Base-by-base conservation (phyloP, 1,284 basidiomycete species). In the Earliella scabrosa region DNA sequence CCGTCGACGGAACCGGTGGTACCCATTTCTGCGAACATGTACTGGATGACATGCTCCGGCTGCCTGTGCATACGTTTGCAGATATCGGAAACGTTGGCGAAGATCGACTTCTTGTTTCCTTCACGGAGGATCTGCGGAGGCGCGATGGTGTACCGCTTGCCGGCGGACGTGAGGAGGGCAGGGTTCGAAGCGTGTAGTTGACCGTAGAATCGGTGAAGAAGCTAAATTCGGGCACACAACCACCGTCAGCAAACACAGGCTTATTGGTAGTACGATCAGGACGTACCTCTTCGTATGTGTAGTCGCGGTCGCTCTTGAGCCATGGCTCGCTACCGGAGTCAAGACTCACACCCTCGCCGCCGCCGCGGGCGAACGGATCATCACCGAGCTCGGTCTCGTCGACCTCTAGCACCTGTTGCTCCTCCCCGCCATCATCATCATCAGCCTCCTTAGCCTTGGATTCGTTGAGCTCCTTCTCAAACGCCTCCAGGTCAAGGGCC, bases 1-100 rank as follows among this genome's bases (percentile, higher is more conserved):
- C 95, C 97, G 68, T 98, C 97, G 47, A 98, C 92, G 47, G 91
- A 94, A 57, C 97, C 97, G 44, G 92, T 96, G 13, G 97, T 99
- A 79, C 97, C 97, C 89, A 99, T 88, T 79, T 99, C 97, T 51
- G 97, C 88, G 74, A 98, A 98, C 65, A 99, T 80, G 82, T 94
- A 99, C 74, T 94, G 90, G 64, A 98, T 98, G 67, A 98, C 95
- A 71, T 99, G 97, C 76, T 99, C 97, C n/a, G 97, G 95, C 77
- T 95, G 92, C 73, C 97, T 85, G 79, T 98, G 97, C 95, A 99
- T 98, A 67, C 93, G 88, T 76, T 93, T 96, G 85, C 97, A 98
- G 66, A 99, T 99, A 72, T 99, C 97, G 65, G 89, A 87, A 58
- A 99, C 85, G 75, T 99, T 99, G 64, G 95, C 90, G 66, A 99